Base-by-base conservation (phyloP, 331 rosid genomes). In the Ulmus americana region DNA sequence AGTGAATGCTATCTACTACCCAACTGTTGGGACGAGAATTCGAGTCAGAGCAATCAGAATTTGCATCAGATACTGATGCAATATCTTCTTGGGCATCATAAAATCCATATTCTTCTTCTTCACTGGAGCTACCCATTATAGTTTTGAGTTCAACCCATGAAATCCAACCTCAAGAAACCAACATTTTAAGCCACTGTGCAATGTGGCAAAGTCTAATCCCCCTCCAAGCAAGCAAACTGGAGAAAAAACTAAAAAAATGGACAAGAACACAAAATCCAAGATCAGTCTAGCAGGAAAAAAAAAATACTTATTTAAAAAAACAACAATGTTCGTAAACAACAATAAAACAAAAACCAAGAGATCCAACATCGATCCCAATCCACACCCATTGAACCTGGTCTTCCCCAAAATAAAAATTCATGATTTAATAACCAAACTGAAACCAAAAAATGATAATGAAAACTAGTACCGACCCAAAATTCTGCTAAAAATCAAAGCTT, bases 361-460 rank as follows among this genome's bases (percentile, higher is more conserved):
- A 85, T 90, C 90, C 84, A 82, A 84, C 90, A 85, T 90, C 85
- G 97, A 87, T 87, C 91, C 90, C 99, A 87, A 87, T 77, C 84
- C 81, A 81, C 41, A 63, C 81, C 72, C 95, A 83, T 59, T 85
- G 90, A 87, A 87, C 86, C 88, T 75, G 82, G 79, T 48, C 90
- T 67, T 58, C 55, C 70, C 46, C 50, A 44, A 55, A 43, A 60
- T 41, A 76, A 70, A 58, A 73, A 75, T 73, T 43, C 15, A 57
- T 54, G 67, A 75, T 70, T 74, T 44, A 55, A 61, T 64, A 68
- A 61, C 55, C 16, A 65, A 13, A 8, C 4, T 59, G 2, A 2
- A 73, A 18, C 61, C 15, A 46, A 58, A 43, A 67, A 45, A 55
- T 22, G 20, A 45, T 5, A 5, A 55, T 4, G 38, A 65, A 67